Conservation (phyloP, 2,329 filamentous ascomycete species). For the Orbilia brochopaga region DNA sequence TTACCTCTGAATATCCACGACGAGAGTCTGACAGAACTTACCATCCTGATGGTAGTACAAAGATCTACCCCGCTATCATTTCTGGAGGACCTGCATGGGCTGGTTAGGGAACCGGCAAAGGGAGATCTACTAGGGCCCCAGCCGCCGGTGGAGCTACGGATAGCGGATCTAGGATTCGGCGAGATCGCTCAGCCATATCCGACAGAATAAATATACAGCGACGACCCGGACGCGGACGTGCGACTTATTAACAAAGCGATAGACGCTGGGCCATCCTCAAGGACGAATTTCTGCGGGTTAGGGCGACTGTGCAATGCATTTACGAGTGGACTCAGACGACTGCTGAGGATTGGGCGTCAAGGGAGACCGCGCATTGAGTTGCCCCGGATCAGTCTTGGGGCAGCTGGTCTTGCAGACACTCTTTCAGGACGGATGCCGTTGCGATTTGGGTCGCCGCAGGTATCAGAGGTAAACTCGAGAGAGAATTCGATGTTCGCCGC, state of each 20-base stretch:
- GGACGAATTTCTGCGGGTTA: slow-evolving; percentile 6
- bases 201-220: too few relatives aligned
- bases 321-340: slow-evolving; percentile 4
- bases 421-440: slow-evolving; percentile 14
- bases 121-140: slow-evolving; percentile 3
- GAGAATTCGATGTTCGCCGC: slow-evolving; percentile 16
- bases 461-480: slow-evolving; percentile 4
- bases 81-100: neutral
- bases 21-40: too few relatives aligned
- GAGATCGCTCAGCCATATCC: slow-evolving; percentile 10
- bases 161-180: slow-evolving; percentile 8
- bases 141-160: slow-evolving; percentile 12
- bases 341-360: slow-evolving; percentile 2
- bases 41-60: neutral
- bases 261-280: too few relatives aligned
- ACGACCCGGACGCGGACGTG: slow-evolving; percentile 3
- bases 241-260: slow-evolving; percentile 4
- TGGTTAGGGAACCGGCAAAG: neutral
- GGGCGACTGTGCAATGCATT: slow-evolving; percentile 13
- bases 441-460: neutral
- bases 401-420: slow-evolving; percentile 5
- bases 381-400: slow-evolving; percentile 1
- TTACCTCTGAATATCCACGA: too few relatives aligned
- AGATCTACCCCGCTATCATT: neutral
- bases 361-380: slow-evolving; percentile 17